These are phyloP conservation scores for Boletellus sp. DNA, from an alignment of 768 basidiomycete genomes.

Conservation along the genomic window DNA sequence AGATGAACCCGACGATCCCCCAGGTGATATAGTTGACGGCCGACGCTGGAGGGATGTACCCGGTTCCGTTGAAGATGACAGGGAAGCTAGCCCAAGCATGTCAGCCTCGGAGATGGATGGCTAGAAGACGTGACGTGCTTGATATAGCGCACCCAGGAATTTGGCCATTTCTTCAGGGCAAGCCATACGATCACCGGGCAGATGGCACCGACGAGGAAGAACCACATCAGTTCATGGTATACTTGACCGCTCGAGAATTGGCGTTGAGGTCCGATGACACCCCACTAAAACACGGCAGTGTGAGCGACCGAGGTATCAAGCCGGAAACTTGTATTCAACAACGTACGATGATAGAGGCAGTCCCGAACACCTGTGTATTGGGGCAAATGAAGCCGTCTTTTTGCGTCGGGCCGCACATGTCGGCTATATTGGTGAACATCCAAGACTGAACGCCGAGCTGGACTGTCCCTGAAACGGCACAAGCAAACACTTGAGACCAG, in stretches of 20 bases:
- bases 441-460: constrained; percentile 67
- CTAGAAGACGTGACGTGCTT: constrained; percentile 42
- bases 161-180: constrained; percentile 57
- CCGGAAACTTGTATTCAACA: neutral
- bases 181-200: constrained; percentile 57
- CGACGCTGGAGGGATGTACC: constrained; percentile 60
- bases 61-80: constrained; percentile 55
- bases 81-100: constrained; percentile 35
- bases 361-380: constrained; percentile 55
- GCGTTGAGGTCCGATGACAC: constrained; percentile 77
- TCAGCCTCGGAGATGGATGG: neutral
- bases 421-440: constrained; percentile 44
- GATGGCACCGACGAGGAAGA: constrained; percentile 74
- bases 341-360: constrained; percentile 50
- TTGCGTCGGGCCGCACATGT: constrained; percentile 30
- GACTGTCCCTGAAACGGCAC: constrained; percentile 58
- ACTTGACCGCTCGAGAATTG: constrained; percentile 69
- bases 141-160: constrained; percentile 58
- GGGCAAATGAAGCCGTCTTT: constrained; percentile 67
- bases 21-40: constrained; percentile 66
- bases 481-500: constrained; percentile 63
- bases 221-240: constrained; percentile 61
- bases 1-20: constrained; percentile 63
- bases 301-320: neutral
- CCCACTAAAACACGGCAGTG: constrained; percentile 39